phyloP scores from a whole-genome alignment of 1,284 basidiomycete species.

The Coniferiporia sulphurascens region DNA sequence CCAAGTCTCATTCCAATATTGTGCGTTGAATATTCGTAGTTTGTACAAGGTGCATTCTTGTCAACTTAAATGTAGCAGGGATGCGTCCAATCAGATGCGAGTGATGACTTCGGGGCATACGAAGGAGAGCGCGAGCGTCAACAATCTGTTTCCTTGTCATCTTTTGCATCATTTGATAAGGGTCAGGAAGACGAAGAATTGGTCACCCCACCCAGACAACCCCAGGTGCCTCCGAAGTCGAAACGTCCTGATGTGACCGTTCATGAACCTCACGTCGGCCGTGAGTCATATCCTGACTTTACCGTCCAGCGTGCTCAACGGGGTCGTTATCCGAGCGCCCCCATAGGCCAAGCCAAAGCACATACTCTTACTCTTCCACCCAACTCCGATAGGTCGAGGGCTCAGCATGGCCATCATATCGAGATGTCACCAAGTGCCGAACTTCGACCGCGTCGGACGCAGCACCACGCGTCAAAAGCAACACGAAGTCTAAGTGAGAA shows the following conservation, averaged over 20 bases:
- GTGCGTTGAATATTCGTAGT: not conserved
- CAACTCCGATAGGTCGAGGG: not conserved
- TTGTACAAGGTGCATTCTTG: not conserved
- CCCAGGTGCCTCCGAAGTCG: slow-evolving; percentile 11
- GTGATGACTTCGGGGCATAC: not conserved
- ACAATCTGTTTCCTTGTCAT: not conserved
- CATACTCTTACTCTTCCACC: slow-evolving; percentile 17
- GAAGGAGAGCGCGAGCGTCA: not conserved
- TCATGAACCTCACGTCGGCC: not conserved
- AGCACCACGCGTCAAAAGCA: slow-evolving; percentile 9
- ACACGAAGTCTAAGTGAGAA: slow-evolving; percentile 16
- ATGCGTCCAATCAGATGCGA: not conserved
- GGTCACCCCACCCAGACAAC: not conserved
- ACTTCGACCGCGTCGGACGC: slow-evolving; percentile 1
- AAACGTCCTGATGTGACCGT: not conserved
- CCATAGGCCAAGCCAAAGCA: slow-evolving; percentile 14
- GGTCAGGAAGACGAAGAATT: slow-evolving; percentile 7
- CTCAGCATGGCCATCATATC: not conserved
- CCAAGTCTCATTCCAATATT: not conserved
- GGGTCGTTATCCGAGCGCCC: slow-evolving; percentile 13
- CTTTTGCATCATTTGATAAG: not conserved
- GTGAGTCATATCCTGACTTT: slow-evolving; percentile 9
- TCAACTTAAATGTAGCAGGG: not conserved
- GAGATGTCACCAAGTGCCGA: not conserved
- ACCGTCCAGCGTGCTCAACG: slow-evolving; percentile 14